Percentiles rank a stretch among this genome's conserved stretches.
Conservation (phyloP, 1,139 yeast genomes). For the Kazachstania sp. region DNA sequence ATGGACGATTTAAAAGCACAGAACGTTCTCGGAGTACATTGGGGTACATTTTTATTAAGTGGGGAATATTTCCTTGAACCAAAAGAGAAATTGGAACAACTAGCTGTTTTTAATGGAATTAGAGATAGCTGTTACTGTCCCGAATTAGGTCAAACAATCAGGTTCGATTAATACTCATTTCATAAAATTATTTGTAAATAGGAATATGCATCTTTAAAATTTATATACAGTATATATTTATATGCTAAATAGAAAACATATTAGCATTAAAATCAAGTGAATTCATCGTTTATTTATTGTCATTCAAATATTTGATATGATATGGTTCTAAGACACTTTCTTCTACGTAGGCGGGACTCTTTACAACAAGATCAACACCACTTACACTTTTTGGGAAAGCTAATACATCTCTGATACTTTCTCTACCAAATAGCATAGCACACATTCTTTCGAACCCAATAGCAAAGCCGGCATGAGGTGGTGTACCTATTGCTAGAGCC, state of each 20-base stretch:
- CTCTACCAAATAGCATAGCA: conserved; percentile 73
- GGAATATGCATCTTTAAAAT: neutral
- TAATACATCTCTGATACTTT: conserved; percentile 81
- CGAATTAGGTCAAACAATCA: conserved; percentile 44
- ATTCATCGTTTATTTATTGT: neutral
- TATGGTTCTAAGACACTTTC: conserved; percentile 44
- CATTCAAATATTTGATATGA: conserved; percentile 29
- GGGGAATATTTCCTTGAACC: conserved; percentile 88
- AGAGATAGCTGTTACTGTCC: conserved; percentile 41
- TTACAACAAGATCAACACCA: conserved; percentile 83
- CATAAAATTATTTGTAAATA: neutral
- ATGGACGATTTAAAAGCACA: conserved; percentile 54
- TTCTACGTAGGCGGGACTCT: conserved; percentile 65
- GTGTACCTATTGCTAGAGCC: conserved; percentile 87
- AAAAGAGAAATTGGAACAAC: conserved; percentile 38
- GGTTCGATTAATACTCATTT: conserved; percentile 23
- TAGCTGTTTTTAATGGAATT: conserved; percentile 32
- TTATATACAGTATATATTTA: neutral
- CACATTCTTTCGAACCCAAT: conserved; percentile 89
- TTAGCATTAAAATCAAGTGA: neutral
- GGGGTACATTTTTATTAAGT: conserved; percentile 90
- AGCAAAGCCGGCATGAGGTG: conserved; percentile 98
- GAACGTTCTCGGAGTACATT: conserved; percentile 78
- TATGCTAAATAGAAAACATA: neutral
- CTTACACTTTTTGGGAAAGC: conserved; percentile 92